Conservation (phyloP, 1,284 basidiomycete genomes). For the Chiua sp. region DNA sequence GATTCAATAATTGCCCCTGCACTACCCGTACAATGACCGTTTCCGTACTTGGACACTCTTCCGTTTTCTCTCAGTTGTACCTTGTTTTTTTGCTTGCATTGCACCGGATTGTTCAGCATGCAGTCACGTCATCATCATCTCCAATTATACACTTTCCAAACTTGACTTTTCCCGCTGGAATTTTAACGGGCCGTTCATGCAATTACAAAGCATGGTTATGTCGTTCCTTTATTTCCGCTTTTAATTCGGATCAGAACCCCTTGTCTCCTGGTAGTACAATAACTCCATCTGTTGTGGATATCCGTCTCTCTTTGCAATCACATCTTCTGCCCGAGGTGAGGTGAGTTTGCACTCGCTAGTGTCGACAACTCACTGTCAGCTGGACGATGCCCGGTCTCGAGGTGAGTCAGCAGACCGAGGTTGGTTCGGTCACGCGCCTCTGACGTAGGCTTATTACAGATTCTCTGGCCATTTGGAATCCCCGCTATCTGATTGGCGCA, state of each 20-base stretch:
- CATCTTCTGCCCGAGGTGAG: constrained; percentile 2
- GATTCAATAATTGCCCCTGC: constrained; percentile 21
- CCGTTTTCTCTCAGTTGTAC: not conserved
- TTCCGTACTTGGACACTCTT: not conserved
- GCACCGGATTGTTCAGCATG: constrained; percentile 22
- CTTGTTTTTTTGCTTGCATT: constrained; percentile 4
- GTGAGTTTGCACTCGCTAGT: constrained; percentile 12
- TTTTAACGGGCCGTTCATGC: constrained; percentile 16
- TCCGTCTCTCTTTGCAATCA: not conserved
- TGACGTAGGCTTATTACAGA: not conserved
- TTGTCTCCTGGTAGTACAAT: constrained; percentile 11
- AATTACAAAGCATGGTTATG: constrained; percentile 17
- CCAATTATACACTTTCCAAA: constrained; percentile 16
- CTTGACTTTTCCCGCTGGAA: constrained; percentile 20
- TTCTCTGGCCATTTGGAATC: constrained; percentile 8
- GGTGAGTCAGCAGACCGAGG: constrained; percentile 22
- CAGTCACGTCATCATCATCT: constrained; percentile 9
- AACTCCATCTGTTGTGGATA: constrained; percentile 3
- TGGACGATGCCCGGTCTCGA: not conserved
- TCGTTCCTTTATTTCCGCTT: constrained; percentile 19
- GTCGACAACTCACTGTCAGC: not conserved
- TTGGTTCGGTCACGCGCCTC: not conserved
- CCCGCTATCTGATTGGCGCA: not conserved
- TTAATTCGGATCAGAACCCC: constrained; percentile 11
- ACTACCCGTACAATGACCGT: constrained; percentile 30